Conservation (phyloP, 345 rosid species). For the Viola odorata region DNA sequence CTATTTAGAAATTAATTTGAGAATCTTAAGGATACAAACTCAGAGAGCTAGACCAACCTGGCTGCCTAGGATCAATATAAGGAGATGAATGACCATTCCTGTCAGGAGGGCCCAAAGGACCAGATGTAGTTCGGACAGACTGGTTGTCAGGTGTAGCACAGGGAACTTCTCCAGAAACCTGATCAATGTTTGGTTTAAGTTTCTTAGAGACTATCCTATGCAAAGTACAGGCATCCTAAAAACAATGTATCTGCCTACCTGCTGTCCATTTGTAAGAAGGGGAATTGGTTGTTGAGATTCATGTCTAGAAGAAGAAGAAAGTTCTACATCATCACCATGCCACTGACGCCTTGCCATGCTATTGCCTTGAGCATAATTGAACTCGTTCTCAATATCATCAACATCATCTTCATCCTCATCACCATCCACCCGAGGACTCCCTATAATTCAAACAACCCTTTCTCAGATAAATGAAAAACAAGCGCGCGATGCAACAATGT, state of each 20-base stretch:
- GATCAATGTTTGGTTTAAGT: constrained; percentile 6
- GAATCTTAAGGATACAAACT: constrained; percentile 3
- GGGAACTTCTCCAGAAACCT: constrained; percentile 98
- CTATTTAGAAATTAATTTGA: constrained; percentile 4
- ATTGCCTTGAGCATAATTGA: constrained; percentile 63
- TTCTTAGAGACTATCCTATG: neutral
- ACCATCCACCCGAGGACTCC: constrained; percentile 90
- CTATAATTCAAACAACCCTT: constrained; percentile 32
- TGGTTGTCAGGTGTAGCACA: constrained; percentile 78
- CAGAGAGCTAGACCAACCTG: constrained; percentile 47
- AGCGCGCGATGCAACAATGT: neutral
- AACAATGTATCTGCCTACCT: constrained; percentile 37
- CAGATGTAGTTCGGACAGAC: constrained; percentile 94
- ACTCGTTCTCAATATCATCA: constrained; percentile 95
- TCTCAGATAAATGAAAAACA: neutral
- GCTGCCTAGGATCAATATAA: constrained; percentile 91
- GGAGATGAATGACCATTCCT: constrained; percentile 77
- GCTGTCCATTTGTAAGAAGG: constrained; percentile 83
- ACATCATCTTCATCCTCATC: constrained; percentile 98
- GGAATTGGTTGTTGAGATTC: constrained; percentile 83
- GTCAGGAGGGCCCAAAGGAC: constrained; percentile 92
- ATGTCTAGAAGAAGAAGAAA: constrained; percentile 81
- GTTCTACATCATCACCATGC: constrained; percentile 81
- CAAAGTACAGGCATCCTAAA: neutral
- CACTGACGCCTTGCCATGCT: constrained; percentile 61